Evolutionary conservation across 2,329 filamentous ascomycete species (phyloP), one percentile per base, ranked within the genome.

Genomic region (Claviceps arundinis): DNA sequence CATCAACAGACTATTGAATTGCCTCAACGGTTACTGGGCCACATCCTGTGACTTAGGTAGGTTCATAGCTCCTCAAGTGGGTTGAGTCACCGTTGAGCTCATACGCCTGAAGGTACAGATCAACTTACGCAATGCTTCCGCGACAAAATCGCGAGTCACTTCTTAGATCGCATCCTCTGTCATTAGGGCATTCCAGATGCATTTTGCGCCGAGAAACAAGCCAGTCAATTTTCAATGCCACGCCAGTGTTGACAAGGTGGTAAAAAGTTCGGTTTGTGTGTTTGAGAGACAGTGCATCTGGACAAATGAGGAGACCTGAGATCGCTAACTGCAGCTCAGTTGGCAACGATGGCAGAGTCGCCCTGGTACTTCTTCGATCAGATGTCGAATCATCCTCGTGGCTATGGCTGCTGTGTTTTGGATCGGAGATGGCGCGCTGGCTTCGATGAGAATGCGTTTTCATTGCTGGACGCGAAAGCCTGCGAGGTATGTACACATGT

Each of bases 251-350:
- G 55, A 87, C 81, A 1, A 85, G 65, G 47, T 64, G 60, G 67
- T 81, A 82, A 63, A 87, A 82, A 60, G 84, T 73, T 53, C 74
- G 73, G 60, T 69, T 81, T 19, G 77, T 77, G 62, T 87, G 82
- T 60, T 87, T 87, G 16, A 87, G 68, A 0, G 82, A 83, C 1
- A 87, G 73, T 0, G 84, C 84, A 56, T 88, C 84, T 0, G 84
- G 84, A 55, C 87, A 87, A 37, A 75, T 75, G 54, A 87, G 77
- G 51, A 78, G 70, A 11, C 71, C 62, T 37, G 77, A 70, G 52
- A 87, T 81, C 48, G 79, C 72, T 1, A 84, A 63, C 57, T 86
- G 84, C n/a, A 87, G 71, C 59, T 88, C 84, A 0, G 79, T 71
- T 2, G 84, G 84, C 2, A 87, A 69, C 16, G 67, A 56, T 34